Base-by-base conservation (phyloP, 306 rosid genomes). In the Prunus mongolica region DNA sequence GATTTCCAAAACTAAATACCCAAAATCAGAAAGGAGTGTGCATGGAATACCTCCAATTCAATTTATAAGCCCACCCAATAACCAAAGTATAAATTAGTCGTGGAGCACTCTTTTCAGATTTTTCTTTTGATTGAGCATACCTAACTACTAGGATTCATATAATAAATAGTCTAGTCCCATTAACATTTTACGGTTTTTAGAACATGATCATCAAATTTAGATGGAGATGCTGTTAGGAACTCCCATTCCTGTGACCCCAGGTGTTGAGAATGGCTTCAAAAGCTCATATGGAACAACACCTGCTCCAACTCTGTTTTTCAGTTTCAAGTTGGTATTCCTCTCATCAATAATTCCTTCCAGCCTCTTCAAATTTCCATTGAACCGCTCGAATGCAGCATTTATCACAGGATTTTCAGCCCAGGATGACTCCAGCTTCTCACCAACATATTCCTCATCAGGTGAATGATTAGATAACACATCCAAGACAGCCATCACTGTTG, bases 261-360 rank as follows among this genome's bases (percentile, higher is more conserved):
- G 67, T 12, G 49, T 50, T 11, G 89, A 79, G 69, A 79, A 76
- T 64, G 80, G 88, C 55, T 79, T 86, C 66, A 82, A 64, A 76
- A 82, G 89, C 78, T 84, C 78, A 66, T 72, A 89, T 18, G 85
- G 86, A 73, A 77, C 51, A 67, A 78, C 78, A 41, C 62, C 66
- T 61, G n/a, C n/a, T n/a, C n/a, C n/a, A n/a, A n/a, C n/a, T n/a
- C n/a, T n/a, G n/a, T n/a, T n/a, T n/a, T n/a, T 69, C 57, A 74
- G 46, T 0, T 78, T 25, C 13, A 16, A 0, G 51, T 81, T 13
- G 34, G 71, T 51, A 24, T 81, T 84, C 78, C 83, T 81, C 72
- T 75, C 75, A 71, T 81, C 83, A 15, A 84, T 75, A 16, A 78
- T 70, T 12, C 66, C 66, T 32, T 81, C 85, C 2, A 84, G 38